Base-by-base conservation (phyloP, 352 stramenopile genomes). In the Phytophthora citricola region DNA sequence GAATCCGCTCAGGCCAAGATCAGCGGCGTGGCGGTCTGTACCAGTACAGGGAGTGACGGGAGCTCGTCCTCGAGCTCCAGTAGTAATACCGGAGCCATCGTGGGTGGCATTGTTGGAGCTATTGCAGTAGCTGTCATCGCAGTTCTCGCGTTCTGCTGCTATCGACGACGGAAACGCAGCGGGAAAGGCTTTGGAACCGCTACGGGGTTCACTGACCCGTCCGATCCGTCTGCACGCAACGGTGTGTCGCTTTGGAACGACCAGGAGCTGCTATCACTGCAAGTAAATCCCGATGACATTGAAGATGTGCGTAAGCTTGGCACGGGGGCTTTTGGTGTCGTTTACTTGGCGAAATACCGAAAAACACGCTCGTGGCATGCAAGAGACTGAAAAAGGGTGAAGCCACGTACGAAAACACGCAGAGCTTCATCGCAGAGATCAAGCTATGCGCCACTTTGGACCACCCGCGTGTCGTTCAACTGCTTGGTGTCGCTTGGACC, bases 401-500 rank as follows among this genome's bases (percentile, higher is more conserved):
- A 20, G 55, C 69, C 4, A 78, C 66, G 3, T 73, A 57, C 9
- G 59, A 86, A 51, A 80, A 75, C 52, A 81, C 77, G 0, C 70
- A 85, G 29, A 66, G 38, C 5, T 85, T 91, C 20, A 68, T 91
- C 32, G 54, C 69, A 2, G 82, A 91, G 64, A 88, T 91, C 50
- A 85, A 88, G 31, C 47, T 89, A 31, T 71, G 73, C 3, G 56
- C 76, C 11, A 74, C 75, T 36, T 61, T 91, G 26, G 69, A 83
- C 36, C 81, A 87, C 29, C 76, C 78, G 31, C 80, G 70, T 3
- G 49, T 89, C 11, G 82, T 91, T 8, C 46, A 41, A n/a, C 66
- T 89, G 26, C 44, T 91, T 14, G 82, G 79, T n/a, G 80, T 83
- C 22, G 71, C 76, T 9, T 91, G 79, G 79, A 85, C 75, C 4